Base-by-base conservation (phyloP, 352 stramenopile species). In the Phytopythium litorale region DNA sequence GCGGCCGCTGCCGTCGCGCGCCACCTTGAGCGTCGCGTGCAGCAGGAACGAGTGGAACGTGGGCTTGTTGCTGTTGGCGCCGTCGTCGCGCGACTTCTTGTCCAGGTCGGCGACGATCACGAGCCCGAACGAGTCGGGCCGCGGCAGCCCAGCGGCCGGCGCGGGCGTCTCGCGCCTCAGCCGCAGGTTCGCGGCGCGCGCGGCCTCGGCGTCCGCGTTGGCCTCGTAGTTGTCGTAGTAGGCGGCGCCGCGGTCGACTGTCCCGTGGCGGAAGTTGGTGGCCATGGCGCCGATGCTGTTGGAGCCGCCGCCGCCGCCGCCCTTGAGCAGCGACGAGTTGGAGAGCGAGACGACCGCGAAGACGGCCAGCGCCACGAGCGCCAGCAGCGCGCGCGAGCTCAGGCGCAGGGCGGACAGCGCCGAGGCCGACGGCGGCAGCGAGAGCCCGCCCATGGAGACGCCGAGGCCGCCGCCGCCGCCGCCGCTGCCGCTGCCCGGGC, bases 31-130 rank as follows among this genome's bases (percentile, higher is more conserved):
- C 52, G 83, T 93, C 37, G 84, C 95, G 61, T 97, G 93, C 61
- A 97, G 79, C 51, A 99, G 73, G 60, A 91, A 92, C 62, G 89
- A 98, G 68, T 88, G 74, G 68, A 96, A 99, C 11, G 84, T 72
- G 19, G 88, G 89, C 69, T 98, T 98, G 63, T 90, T 91, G 62
- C 75, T 92, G 64, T 76, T 84, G 35, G 55, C 19, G 55, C 38
- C 40, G 38, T 82, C 68, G 55, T 97, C 83, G 38, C 88, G 85
- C 56, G 85, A 97, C 38, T 98, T 81, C 74, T 98, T 97, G 79
- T 99, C 97, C 46, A 99, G 70, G 75, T 99, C 97, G 2, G 97
- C 97, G n/a, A 99, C 92, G 21, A 97, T 89, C 15, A 96, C 89
- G 70, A 99, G 70, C 16, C 80, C 80, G 32, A 93, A 89, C 38